Evolutionary conservation across 495 filamentous ascomycete genomes (phyloP).

Genomic region (Oleoguttula mirabilis): DNA sequence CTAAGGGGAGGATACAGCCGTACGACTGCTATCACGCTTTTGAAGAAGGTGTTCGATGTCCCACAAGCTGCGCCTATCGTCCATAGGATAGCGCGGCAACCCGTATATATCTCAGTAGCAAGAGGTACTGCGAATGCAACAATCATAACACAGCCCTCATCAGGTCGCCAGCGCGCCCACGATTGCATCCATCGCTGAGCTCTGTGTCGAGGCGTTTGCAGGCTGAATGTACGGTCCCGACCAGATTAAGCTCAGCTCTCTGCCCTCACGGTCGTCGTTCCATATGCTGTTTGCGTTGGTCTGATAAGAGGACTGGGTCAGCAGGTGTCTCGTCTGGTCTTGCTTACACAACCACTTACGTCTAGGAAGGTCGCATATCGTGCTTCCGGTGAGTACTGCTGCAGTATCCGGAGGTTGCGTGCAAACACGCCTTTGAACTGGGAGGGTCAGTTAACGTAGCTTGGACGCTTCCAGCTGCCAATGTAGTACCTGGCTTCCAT

Average conservation of each 20-base stretch:
- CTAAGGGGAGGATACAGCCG: no score
- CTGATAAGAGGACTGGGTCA: no score
- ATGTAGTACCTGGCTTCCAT: no score
- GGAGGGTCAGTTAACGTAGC: no score
- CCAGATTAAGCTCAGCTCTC: slow-evolving; percentile 47
- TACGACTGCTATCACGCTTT: no score
- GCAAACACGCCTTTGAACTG: slow-evolving; percentile 76
- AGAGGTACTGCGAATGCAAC: background rate
- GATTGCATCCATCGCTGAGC: slow-evolving; percentile 55
- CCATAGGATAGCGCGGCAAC: no score
- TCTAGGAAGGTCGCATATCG: slow-evolving; percentile 46
- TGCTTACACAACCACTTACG: no score
- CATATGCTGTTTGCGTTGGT: slow-evolving; percentile 59
- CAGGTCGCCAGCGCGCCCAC: slow-evolving; percentile 48
- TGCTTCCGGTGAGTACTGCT: slow-evolving; percentile 41
- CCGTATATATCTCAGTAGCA: no score
- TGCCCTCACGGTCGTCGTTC: slow-evolving; percentile 41
- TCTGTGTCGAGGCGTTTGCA: slow-evolving; percentile 50
- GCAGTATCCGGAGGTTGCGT: slow-evolving; percentile 52
- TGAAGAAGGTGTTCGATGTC: background rate
- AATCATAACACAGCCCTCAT: background rate
- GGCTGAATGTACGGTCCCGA: slow-evolving; percentile 39
- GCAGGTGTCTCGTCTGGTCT: no score
- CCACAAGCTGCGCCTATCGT: no score
- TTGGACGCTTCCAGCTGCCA: no score